phyloP scores from a whole-genome alignment of 345 rosid species.

The Physaria fendleri region DNA sequence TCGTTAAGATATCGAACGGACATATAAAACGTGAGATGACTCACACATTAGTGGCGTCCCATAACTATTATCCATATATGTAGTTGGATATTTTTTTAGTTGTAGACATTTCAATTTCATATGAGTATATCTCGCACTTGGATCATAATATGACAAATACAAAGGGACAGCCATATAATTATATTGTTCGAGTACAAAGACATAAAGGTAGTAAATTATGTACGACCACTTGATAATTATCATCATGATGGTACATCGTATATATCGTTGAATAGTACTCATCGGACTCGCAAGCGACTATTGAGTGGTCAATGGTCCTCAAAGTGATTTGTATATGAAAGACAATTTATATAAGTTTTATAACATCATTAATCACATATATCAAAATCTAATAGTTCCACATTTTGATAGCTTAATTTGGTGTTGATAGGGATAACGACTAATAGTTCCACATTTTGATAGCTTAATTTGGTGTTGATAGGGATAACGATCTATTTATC shows the following conservation, averaged over 20 bases:
- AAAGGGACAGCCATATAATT: not conserved
- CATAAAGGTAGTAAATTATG: not conserved
- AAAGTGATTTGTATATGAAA: not conserved
- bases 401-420: not conserved
- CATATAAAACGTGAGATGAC: slow-evolving; percentile 10
- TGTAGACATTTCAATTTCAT: not conserved
- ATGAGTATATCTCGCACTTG: slow-evolving; percentile 10
- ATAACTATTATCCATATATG: slow-evolving; percentile 15
- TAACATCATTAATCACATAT: not conserved
- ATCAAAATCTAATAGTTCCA: not conserved
- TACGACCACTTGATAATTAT: not conserved
- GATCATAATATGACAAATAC: slow-evolving; percentile 11
- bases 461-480: not conserved
- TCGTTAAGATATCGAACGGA: not conserved
- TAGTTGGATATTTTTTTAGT: not conserved
- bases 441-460: not conserved
- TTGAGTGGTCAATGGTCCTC: not conserved
- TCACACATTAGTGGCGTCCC: slow-evolving; percentile 26
- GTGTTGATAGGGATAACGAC: no score
- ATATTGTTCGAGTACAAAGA: not conserved
- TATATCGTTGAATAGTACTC: not conserved
- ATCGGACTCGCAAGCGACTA: not conserved
- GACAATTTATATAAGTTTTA: not conserved
- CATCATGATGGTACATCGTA: not conserved
- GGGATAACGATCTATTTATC: no score